Evolutionary conservation across 2,329 filamentous ascomycete genomes (phyloP).

Genomic region (Colletotrichum sojae): DNA sequence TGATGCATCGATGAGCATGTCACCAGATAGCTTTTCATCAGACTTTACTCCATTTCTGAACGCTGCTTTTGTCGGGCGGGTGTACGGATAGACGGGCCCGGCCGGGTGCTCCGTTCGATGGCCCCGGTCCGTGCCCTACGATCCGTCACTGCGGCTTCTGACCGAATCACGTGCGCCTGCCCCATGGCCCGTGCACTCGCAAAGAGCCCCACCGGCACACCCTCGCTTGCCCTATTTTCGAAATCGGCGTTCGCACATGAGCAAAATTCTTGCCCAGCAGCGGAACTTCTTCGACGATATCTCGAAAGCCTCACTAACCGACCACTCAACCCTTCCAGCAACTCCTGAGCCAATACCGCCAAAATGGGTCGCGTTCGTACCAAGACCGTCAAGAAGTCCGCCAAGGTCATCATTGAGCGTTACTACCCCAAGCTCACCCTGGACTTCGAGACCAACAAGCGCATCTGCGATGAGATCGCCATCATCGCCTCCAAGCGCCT

Average conservation of each 20-base stretch:
- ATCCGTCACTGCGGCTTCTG: background rate
- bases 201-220: background rate
- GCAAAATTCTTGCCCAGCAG: slow-evolving; percentile 7
- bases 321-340: slow-evolving; percentile 49
- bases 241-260: slow-evolving; percentile 4
- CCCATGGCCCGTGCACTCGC: slow-evolving; percentile 21
- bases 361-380: slow-evolving; percentile 80
- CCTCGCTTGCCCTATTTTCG: slow-evolving; percentile 30
- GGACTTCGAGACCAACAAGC: slow-evolving; percentile 99
- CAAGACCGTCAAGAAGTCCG: slow-evolving; percentile 82
- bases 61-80: too few species aligned
- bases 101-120: background rate
- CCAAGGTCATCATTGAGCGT: slow-evolving; percentile 99
- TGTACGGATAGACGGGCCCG: background rate
- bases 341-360: slow-evolving; percentile 63
- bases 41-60: too few species aligned
- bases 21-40: too few species aligned
- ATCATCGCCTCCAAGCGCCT: slow-evolving; percentile 99
- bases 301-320: slow-evolving; percentile 68
- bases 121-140: background rate
- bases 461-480: slow-evolving; percentile 99
- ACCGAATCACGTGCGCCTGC: slow-evolving; percentile 2
- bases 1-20: too few species aligned
- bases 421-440: slow-evolving; percentile 98
- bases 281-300: slow-evolving; percentile 36